Conservation (phyloP, 805 yeast species). For the Candida peoriensis region DNA sequence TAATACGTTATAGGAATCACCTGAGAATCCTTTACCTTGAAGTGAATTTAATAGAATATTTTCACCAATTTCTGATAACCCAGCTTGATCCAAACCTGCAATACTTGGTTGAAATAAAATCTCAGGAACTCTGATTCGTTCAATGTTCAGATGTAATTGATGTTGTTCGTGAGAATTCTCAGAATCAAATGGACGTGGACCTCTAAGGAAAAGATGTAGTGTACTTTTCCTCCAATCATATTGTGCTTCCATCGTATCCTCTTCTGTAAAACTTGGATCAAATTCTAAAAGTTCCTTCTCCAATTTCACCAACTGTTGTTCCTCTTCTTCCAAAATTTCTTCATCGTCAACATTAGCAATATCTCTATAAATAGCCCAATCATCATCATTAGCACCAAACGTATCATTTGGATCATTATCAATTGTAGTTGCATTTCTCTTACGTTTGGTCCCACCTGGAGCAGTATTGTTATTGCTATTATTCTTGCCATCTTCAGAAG, state of each 20-base stretch:
- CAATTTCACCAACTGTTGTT: conserved; percentile 48
- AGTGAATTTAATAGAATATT: conserved; percentile 59
- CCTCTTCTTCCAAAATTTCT: conserved; percentile 75
- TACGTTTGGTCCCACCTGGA: conserved; percentile 30
- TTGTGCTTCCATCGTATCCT: conserved; percentile 76
- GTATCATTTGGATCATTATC: conserved; percentile 92
- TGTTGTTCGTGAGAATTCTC: conserved; percentile 83
- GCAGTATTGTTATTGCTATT: too few species aligned
- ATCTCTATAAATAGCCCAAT: conserved; percentile 88
- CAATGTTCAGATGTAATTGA: conserved; percentile 87
- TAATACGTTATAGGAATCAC: conserved; percentile 47
- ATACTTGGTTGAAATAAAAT: conserved; percentile 87
- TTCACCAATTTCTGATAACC: conserved; percentile 73
- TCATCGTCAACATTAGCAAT: conserved; percentile 72
- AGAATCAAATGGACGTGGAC: conserved; percentile 81
- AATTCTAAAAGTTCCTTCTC: conserved; percentile 74
- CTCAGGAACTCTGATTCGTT: conserved; percentile 89
- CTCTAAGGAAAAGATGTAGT: conserved; percentile 81
- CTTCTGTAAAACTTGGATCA: conserved; percentile 83
- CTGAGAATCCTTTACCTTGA: conserved; percentile 49
- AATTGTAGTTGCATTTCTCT: conserved; percentile 58
- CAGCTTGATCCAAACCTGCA: conserved; percentile 95
- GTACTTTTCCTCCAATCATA: conserved; percentile 81
- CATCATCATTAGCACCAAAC: conserved; percentile 93
- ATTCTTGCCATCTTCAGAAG: conserved; percentile 57